Conservation (phyloP, 2,329 filamentous ascomycete genomes). For the Zopfia rhizophila region DNA sequence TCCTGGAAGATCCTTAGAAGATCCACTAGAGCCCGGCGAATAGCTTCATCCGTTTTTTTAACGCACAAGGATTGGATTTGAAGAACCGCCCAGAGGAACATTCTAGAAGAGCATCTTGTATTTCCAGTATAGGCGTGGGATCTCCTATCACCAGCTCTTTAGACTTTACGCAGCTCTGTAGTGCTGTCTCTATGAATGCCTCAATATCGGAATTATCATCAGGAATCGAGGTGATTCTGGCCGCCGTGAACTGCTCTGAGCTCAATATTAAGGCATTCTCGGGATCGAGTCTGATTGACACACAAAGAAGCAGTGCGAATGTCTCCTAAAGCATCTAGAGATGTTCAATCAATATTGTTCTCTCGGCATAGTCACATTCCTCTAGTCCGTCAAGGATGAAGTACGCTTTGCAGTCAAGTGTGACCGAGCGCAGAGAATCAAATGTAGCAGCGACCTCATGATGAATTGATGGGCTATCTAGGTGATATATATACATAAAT, state of each 20-base stretch:
- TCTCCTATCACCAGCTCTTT: conserved; percentile 1
- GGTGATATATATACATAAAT: too few species aligned
- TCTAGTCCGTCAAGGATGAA: conserved; percentile 44
- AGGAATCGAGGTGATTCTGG: background rate
- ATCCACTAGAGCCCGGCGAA: background rate
- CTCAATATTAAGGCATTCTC: background rate
- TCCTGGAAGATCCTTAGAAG: background rate
- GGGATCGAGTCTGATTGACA: conserved; percentile 30
- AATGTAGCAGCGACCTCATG: too few species aligned
- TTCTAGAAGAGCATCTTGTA: background rate
- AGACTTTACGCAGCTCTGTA: background rate
- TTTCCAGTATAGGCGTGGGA: background rate
- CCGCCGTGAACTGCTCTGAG: background rate
- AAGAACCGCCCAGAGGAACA: background rate
- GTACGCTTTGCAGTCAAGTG: conserved; percentile 29
- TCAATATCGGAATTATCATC: background rate
- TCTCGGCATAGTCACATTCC: conserved; percentile 32
- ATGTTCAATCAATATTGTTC: conserved; percentile 17
- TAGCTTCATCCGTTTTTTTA: background rate
- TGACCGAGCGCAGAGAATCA: too few species aligned
- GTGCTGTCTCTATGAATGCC: background rate
- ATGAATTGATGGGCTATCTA: too few species aligned
- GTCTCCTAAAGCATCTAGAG: conserved; percentile 28
- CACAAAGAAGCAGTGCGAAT: conserved; percentile 28
- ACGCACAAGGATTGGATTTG: background rate